Conservation (phyloP, 495 filamentous ascomycete genomes). For the Aspergillus biplanus region DNA sequence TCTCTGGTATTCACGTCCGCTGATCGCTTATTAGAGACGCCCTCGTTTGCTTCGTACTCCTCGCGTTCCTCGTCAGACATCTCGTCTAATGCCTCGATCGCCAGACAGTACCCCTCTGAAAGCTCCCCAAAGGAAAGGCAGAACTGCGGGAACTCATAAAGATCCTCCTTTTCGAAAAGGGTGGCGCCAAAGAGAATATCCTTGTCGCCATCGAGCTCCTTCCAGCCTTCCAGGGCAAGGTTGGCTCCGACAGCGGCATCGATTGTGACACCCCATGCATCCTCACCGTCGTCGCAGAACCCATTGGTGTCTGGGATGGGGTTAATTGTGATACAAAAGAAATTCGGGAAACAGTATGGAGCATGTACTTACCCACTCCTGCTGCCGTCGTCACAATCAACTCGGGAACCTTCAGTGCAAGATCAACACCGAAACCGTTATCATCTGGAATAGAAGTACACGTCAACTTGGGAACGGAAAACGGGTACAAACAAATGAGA, state of each 20-base stretch:
- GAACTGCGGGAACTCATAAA: constrained; percentile 16
- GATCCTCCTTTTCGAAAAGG: constrained; percentile 6
- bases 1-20: not conserved
- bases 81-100: not conserved
- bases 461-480: not conserved
- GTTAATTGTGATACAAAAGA: not conserved
- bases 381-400: constrained; percentile 14
- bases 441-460: constrained; percentile 1
- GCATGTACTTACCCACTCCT: constrained; percentile 5
- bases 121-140: constrained; percentile 4
- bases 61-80: not conserved
- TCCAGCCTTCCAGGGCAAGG: constrained; percentile 11
- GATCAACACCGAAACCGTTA: constrained; percentile 18
- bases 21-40: not conserved
- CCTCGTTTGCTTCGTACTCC: not conserved
- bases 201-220: constrained; percentile 11
- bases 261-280: constrained; percentile 4
- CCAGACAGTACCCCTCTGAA: not conserved
- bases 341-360: not conserved
- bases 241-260: constrained; percentile 12
- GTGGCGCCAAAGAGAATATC: not conserved
- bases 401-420: constrained; percentile 15
- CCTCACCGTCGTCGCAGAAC: constrained; percentile 9
- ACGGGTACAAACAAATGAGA: no score
- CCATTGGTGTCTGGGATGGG: constrained; percentile 9